A percentile compares a stretch with the other conserved stretches of the same genome.
These are phyloP conservation scores for Aspergillus ellipticus DNA, from an alignment of 495 filamentous ascomycete genomes.

Conservation along the genomic window DNA sequence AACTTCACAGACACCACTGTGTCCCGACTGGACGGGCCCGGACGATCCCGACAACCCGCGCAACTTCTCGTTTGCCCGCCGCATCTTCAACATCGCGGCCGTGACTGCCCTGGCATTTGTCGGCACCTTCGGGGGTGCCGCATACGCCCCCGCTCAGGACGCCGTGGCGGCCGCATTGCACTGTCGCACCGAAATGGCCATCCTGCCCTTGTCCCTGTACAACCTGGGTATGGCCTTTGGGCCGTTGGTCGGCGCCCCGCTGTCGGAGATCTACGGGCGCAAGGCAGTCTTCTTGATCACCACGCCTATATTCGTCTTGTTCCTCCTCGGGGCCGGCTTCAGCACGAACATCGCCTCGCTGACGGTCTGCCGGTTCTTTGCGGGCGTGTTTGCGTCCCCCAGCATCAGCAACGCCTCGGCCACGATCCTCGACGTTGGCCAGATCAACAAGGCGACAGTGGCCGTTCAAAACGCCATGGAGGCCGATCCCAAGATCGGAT, in stretches of 20 bases:
- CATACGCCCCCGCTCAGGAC: constrained; percentile 44
- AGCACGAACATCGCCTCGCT: constrained; percentile 53
- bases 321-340: constrained; percentile 59
- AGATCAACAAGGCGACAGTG: neutral
- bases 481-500: constrained; percentile 10
- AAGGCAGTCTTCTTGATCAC: constrained; percentile 52
- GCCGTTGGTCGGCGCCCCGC: constrained; percentile 54
- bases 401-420: constrained; percentile 19
- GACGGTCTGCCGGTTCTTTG: constrained; percentile 57
- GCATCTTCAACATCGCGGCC: neutral
- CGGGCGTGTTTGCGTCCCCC: constrained; percentile 44
- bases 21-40: constrained; percentile 7
- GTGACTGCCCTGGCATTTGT: constrained; percentile 9
- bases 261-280: constrained; percentile 57
- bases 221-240: constrained; percentile 57
- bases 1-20: too few species aligned
- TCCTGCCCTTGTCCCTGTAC: constrained; percentile 54
- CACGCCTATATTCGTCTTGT: constrained; percentile 53
- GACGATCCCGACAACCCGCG: constrained; percentile 12
- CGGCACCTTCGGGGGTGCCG: constrained; percentile 45
- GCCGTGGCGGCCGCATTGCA: constrained; percentile 43
- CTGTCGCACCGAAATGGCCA: constrained; percentile 46
- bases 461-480: neutral
- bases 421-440: constrained; percentile 23
- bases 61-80: constrained; percentile 5